Base-by-base conservation (phyloP, 2,329 filamentous ascomycete species). In the Aureobasidium namibiae region DNA sequence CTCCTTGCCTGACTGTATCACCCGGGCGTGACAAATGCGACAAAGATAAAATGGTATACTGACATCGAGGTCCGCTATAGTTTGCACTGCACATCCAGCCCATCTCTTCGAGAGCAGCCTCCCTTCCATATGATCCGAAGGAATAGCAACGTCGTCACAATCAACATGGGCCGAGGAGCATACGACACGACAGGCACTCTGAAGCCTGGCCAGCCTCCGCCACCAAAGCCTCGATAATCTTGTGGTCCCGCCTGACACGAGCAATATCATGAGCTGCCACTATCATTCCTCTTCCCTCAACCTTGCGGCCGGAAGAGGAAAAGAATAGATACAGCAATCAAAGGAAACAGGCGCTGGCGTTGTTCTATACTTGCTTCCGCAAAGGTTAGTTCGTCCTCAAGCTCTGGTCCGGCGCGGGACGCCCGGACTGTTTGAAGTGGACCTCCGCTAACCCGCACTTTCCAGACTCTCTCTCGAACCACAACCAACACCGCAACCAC, bases 111-210 rank as follows among this genome's bases (percentile, higher is more conserved):
- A 42, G 33, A 54, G 41, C 45, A 60, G 18, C 45, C 42, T n/a
- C n/a, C n/a, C n/a, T 33, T 36, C 57, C 56, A 24, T 26, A 76
- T 76, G 75, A 76, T 77, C 64, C 65, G 72, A 68, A 70, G 72
- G 69, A 72, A 73, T 61, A 70, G 69, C 50, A 46, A 48, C 59
- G 67, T 70, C 63, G 68, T 71, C 54, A 72, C 66, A 67, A 63
- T 65, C 61, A 76, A 76, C 71, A 78, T 78, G 76, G 75, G 75
- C 60, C 75, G 76, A 64, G 76, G 76, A 62, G 75, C 75, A 62
- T 78, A 78, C 68, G 76, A 78, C 65, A 78, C 75, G 29, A 78
- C 75, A n/a, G 75, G 75, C 62, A 74, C 75, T n/a, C 72, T 74
- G 53, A 76, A 76, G 68, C 75, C 75, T 2, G 71, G 72, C 59